A percentile compares a stretch with the other conserved stretches of the same genome.
Conservation (phyloP, 2,329 filamentous ascomycete species). For the Trichoderma citrinoviride region DNA sequence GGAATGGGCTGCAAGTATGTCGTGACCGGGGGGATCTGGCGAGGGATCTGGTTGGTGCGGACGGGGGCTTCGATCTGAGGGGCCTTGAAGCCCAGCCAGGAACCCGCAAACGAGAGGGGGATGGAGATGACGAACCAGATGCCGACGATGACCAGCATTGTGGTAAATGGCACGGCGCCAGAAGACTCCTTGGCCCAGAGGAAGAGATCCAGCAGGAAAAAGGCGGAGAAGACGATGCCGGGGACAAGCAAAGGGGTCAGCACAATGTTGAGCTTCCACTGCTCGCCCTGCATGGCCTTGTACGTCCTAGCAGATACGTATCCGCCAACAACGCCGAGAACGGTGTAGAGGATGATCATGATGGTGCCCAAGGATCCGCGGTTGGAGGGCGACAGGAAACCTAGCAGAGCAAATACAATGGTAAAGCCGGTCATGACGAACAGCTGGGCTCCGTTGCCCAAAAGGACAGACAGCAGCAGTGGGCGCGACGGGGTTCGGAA, state of each 20-base stretch:
- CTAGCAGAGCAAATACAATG: conserved; percentile 87
- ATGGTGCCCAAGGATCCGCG: conserved; percentile 91
- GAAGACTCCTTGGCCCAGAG: conserved; percentile 91
- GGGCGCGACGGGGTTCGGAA: conserved; percentile 85
- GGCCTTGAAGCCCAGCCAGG: conserved; percentile 88
- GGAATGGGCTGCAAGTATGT: conserved; percentile 85
- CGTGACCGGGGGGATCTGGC: conserved; percentile 83
- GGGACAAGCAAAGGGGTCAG: conserved; percentile 85
- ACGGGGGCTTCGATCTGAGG: conserved; percentile 72
- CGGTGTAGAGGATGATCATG: conserved; percentile 87
- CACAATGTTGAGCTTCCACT: conserved; percentile 91
- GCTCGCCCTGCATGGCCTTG: conserved; percentile 87
- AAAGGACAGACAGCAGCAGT: conserved; percentile 78
- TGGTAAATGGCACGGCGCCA: conserved; percentile 92
- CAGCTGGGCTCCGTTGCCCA: conserved; percentile 91
- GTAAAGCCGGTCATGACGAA: conserved; percentile 98
- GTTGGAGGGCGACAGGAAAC: conserved; percentile 93
- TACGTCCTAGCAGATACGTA: conserved; percentile 89
- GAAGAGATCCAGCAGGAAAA: conserved; percentile 95
- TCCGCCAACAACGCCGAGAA: conserved; percentile 89
- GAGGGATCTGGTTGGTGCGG: conserved; percentile 94
- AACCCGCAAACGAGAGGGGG: conserved; percentile 83
- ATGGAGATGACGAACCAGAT: conserved; percentile 99
- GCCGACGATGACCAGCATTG: conserved; percentile 87
- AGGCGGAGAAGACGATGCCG: conserved; percentile 77